phyloP scores from a whole-genome alignment of 1,284 basidiomycete genomes.

The Microbotryum silenes-acaulis region DNA sequence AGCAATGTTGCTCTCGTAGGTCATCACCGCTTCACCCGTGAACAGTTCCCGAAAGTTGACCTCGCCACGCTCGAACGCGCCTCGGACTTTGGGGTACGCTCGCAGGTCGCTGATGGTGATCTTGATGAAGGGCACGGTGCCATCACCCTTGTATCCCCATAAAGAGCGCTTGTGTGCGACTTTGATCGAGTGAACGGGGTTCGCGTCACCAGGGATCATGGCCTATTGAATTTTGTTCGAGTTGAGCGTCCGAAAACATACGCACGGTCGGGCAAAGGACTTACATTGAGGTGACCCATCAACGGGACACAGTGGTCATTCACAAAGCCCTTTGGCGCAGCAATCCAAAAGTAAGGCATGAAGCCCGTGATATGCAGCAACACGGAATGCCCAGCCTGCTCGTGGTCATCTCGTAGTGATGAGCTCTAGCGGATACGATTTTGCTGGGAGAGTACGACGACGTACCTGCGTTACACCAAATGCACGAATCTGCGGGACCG shows the following conservation, averaged over 20 bases:
- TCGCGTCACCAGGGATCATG: not conserved
- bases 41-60: constrained; percentile 62
- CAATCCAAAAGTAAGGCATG: constrained; percentile 81
- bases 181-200: constrained; percentile 37
- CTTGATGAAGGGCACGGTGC: constrained; percentile 70
- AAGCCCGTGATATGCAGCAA: constrained; percentile 72
- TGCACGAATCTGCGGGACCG: constrained; percentile 57
- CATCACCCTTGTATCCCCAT: constrained; percentile 80
- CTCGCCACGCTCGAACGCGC: constrained; percentile 82
- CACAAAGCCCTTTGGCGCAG: constrained; percentile 72
- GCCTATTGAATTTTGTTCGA: not conserved
- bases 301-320: constrained; percentile 60
- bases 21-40: constrained; percentile 49
- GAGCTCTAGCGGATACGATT: not conserved
- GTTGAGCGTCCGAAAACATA: too few species aligned
- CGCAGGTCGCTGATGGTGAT: constrained; percentile 65
- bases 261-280: constrained; percentile 34
- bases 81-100: constrained; percentile 75
- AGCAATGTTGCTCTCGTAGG: constrained; percentile 85
- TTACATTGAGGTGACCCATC: constrained; percentile 65
- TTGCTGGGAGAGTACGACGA: not conserved
- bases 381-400: constrained; percentile 73
- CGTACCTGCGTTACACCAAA: constrained; percentile 79
- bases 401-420: not conserved
- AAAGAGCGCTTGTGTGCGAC: constrained; percentile 62